Base-by-base conservation (phyloP, 1,139 yeast species). In the Geotrichum siamense region DNA sequence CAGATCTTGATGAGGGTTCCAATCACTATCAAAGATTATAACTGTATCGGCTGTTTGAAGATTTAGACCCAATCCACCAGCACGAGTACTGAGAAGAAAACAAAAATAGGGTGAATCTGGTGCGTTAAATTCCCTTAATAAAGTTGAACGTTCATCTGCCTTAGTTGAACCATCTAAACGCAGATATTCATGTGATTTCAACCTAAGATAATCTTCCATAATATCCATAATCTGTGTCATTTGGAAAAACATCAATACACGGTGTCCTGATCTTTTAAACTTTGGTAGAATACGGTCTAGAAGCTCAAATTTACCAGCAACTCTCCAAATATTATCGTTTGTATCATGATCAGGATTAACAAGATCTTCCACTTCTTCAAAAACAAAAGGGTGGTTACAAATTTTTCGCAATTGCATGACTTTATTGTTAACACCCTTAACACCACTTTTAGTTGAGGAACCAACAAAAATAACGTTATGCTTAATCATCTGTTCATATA, bases 171-270 rank as follows among this genome's bases (percentile, higher is more conserved):
- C 98, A 68, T 43, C 98, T 51, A 91, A 72, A 61, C 98, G 78
- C 72, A 91, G 71, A 58, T 87, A 91, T 55, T 80, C 77, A 73
- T 86, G 67, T 16, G 78, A 82, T 51, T 79, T 71, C 63, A 75
- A 75, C 49, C 95, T 73, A 58, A 91, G 67, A 60, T 79, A 91
- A 65, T 91, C 98, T 65, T 91, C 98, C 96, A 91, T 89, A 50
- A 91, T 91, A 63, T 87, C 95, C 97, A 91, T 91, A 48, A 91
- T 87, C 60, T 86, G 95, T 1, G 98, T 91, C 98, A 91, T 91
- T 67, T 91, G 98, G 70, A 91, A 91, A 61, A 91, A 91, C 69
- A 91, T 82, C 61, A 91, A 72, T 2, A 89, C 94, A 55, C 96
- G 76, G 61, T 91, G 97, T 4, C 94, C 94, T 8, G 86, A 72